Conservation (phyloP, 768 basidiomycete genomes). For the Termitomyces sp. region DNA sequence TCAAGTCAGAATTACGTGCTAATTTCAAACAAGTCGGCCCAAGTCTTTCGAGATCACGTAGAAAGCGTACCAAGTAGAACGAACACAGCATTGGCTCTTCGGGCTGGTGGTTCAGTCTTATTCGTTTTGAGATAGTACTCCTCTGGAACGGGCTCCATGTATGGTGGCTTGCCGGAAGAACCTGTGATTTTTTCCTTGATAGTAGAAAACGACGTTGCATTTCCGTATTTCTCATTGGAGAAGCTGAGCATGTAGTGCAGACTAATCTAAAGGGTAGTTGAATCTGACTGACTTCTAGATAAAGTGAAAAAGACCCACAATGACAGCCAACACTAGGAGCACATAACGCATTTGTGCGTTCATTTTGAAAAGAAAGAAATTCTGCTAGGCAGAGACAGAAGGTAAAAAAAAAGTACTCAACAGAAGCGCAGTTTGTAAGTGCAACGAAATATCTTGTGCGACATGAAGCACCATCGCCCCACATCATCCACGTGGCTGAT, state of each 20-base stretch:
- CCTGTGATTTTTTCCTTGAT: constrained; percentile 32
- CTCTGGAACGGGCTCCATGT: constrained; percentile 55
- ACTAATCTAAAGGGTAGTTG: constrained; percentile 31
- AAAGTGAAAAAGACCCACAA: constrained; percentile 26
- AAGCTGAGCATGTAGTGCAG: constrained; percentile 63
- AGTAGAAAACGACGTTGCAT: constrained; percentile 46
- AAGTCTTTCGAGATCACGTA: neutral
- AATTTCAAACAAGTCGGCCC: neutral
- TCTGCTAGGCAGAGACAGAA: constrained; percentile 6
- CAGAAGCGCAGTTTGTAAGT: constrained; percentile 1
- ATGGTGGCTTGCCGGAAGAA: constrained; percentile 31
- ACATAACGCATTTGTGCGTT: constrained; percentile 54
- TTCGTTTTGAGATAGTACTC: constrained; percentile 46
- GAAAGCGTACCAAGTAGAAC: constrained; percentile 56
- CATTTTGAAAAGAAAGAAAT: constrained; percentile 29
- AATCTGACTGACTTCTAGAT: neutral
- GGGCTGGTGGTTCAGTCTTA: constrained; percentile 30
- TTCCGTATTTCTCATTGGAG: constrained; percentile 60
- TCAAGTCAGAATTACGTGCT: constrained; percentile 59
- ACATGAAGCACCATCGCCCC: neutral
- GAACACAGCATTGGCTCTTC: constrained; percentile 78
- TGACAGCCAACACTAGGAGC: constrained; percentile 41
- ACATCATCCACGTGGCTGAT: constrained; percentile 1
- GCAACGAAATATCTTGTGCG: neutral
- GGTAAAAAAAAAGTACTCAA: neutral